Percentiles rank a stretch among this genome's conserved stretches.
phyloP scores from a whole-genome alignment of 2,329 filamentous ascomycete genomes.

The Alternaria sp. region DNA sequence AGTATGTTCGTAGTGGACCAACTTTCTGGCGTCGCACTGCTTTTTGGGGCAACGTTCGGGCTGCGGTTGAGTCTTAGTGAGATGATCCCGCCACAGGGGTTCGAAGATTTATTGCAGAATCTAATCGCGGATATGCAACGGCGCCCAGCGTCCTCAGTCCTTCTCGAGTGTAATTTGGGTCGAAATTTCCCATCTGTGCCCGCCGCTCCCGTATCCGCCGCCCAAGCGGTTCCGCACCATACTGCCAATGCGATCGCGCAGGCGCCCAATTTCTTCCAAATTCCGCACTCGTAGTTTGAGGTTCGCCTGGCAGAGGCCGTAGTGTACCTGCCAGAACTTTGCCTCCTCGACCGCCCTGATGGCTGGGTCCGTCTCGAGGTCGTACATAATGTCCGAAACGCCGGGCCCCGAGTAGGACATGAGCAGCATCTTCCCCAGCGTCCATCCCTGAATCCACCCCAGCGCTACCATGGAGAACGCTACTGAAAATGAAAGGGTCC shows the following conservation, averaged over 20 bases:
- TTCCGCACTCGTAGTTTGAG: conserved; percentile 77
- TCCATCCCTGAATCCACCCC: conserved; percentile 81
- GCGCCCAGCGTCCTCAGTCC: conserved; percentile 40
- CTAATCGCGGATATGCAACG: conserved; percentile 22
- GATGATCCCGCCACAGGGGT: conserved; percentile 29
- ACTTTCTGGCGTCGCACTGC: conserved; percentile 11
- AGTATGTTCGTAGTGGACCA: conserved; percentile 11
- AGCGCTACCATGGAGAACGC: conserved; percentile 87
- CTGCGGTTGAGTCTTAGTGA: conserved; percentile 19
- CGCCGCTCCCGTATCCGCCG: conserved; percentile 82
- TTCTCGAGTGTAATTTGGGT: conserved; percentile 72
- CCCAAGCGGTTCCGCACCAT: conserved; percentile 85
- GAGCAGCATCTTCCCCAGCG: conserved; percentile 89
- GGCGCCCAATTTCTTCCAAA: conserved; percentile 67
- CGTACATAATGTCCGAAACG: conserved; percentile 77
- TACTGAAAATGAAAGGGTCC: conserved; percentile 79
- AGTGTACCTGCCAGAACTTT: conserved; percentile 98
- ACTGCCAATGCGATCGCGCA: conserved; percentile 77
- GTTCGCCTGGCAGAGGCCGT: conserved; percentile 95
- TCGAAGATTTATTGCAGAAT: conserved; percentile 27
- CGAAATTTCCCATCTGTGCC: conserved; percentile 90
- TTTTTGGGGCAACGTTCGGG: conserved; percentile 26
- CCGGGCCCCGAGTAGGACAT: conserved; percentile 78
- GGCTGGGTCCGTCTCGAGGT: conserved; percentile 80
- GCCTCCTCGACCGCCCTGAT: conserved; percentile 85